phyloP scores from a whole-genome alignment of 148 eudicot genomes.

The Diospyros lotus region DNA sequence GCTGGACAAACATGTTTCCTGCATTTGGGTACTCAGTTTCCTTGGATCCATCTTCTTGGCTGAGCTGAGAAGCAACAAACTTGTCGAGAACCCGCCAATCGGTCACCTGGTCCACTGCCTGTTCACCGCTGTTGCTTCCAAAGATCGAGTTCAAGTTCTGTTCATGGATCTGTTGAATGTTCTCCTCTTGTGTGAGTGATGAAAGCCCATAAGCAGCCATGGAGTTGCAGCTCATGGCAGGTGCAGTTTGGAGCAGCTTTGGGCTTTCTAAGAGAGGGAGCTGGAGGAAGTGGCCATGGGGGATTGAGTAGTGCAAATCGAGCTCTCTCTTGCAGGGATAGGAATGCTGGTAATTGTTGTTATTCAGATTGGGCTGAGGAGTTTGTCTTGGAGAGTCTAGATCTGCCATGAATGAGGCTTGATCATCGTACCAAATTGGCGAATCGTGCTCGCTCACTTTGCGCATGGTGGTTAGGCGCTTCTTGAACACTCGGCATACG shows the following conservation, averaged over 20 bases:
- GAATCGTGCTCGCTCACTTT: constrained; percentile 47
- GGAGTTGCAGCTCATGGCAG: constrained; percentile 6
- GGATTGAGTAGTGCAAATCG: constrained; percentile 34
- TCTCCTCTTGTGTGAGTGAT: constrained; percentile 16
- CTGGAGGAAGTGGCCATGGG: constrained; percentile 34
- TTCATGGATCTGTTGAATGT: constrained; percentile 18
- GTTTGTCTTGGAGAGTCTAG: constrained; percentile 50
- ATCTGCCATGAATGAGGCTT: constrained; percentile 60
- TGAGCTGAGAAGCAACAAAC: constrained; percentile 80
- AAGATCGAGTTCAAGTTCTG: constrained; percentile 15
- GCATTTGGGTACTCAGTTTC: constrained; percentile 23
- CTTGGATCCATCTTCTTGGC: constrained; percentile 48
- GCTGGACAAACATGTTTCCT: background rate
- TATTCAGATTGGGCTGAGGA: constrained; percentile 17
- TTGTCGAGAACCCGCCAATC: constrained; percentile 86
- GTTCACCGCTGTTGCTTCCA: constrained; percentile 13
- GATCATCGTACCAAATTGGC: constrained; percentile 74
- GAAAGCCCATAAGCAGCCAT: constrained; percentile 23
- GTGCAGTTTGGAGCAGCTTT: constrained; percentile 22
- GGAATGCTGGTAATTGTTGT: constrained; percentile 23
- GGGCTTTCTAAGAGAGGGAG: constrained; percentile 40
- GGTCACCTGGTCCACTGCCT: constrained; percentile 44
- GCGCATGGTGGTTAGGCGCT: constrained; percentile 49
- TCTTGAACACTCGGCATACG: constrained; percentile 81
- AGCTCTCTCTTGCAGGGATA: constrained; percentile 53